Evolutionary conservation across 495 filamentous ascomycete species (phyloP).

Genomic region (Lentithecium fluviatile): DNA sequence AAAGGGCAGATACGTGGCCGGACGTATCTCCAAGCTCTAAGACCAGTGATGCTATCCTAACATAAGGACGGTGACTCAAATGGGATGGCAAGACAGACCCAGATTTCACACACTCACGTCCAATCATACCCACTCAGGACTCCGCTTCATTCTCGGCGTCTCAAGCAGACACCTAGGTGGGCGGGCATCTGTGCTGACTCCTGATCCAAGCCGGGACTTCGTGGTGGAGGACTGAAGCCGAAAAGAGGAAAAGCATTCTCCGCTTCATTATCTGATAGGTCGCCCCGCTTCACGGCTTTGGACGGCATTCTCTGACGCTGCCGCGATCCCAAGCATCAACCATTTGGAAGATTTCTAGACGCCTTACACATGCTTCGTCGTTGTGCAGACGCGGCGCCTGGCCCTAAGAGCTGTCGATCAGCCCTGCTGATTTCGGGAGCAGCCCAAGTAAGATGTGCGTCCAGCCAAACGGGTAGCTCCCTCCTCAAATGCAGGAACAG

Average conservation of each 20-base stretch:
- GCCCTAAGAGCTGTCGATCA: neutral
- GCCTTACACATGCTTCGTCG: slow-evolving; percentile 9
- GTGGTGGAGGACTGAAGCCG: neutral
- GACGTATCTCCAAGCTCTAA: slow-evolving; percentile 6
- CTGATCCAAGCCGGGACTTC: neutral
- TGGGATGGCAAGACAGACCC: slow-evolving; percentile 7
- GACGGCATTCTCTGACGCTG: neutral
- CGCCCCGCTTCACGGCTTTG: neutral
- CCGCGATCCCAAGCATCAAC: slow-evolving; percentile 4
- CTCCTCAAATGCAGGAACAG: slow-evolving; percentile 27
- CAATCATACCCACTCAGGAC: slow-evolving; percentile 5
- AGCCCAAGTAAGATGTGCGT: no score
- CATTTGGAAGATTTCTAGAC: neutral
- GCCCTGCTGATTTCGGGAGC: no score
- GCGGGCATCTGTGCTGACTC: neutral
- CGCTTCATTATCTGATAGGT: neutral
- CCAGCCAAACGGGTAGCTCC: neutral
- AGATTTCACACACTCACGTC: slow-evolving; percentile 1
- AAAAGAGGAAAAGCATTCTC: neutral
- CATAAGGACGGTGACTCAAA: slow-evolving; percentile 17
- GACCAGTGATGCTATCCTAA: slow-evolving; percentile 15
- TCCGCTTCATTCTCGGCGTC: slow-evolving; percentile 23
- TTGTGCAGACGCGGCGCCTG: neutral
- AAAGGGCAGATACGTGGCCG: slow-evolving; percentile 21
- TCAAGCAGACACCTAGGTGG: slow-evolving; percentile 5